phyloP scores from a whole-genome alignment of 345 rosid genomes.

The Mangifera indica region DNA sequence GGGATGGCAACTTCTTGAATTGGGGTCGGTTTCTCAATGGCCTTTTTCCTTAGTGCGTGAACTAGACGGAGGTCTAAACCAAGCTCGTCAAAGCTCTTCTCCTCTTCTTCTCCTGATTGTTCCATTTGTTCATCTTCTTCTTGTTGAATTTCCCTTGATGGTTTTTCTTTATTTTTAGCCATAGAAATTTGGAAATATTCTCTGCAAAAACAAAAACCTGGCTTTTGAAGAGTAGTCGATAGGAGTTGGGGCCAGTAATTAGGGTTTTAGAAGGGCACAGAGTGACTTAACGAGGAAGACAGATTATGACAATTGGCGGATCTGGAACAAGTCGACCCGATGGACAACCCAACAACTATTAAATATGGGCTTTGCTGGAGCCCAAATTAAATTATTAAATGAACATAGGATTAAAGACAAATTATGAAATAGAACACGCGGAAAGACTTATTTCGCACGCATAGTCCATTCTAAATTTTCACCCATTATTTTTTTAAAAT shows the following conservation, averaged over 20 bases:
- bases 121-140: conserved; percentile 8
- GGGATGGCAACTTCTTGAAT: conserved; percentile 74
- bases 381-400: too few species aligned
- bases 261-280: conserved; percentile 5
- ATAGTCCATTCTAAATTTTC: too few species aligned
- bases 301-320: background rate
- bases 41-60: conserved; percentile 71
- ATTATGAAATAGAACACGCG: too few species aligned
- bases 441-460: too few species aligned
- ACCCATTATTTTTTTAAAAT: too few species aligned
- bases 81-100: conserved; percentile 69
- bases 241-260: background rate
- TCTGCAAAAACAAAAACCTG: background rate
- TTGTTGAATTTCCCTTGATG: conserved; percentile 24
- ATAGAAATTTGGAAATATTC: background rate
- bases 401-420: too few species aligned
- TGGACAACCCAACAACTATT: too few species aligned
- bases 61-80: conserved; percentile 83
- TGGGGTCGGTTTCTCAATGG: conserved; percentile 70
- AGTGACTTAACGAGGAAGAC: background rate
- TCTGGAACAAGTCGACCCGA: background rate
- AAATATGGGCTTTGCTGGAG: too few species aligned
- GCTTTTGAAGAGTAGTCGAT: background rate
- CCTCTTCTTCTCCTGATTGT: conserved; percentile 33
- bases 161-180: conserved; percentile 6